Base-by-base conservation (phyloP, 2,329 filamentous ascomycete genomes). In the Stagonosporopsis cucurbitacearum region DNA sequence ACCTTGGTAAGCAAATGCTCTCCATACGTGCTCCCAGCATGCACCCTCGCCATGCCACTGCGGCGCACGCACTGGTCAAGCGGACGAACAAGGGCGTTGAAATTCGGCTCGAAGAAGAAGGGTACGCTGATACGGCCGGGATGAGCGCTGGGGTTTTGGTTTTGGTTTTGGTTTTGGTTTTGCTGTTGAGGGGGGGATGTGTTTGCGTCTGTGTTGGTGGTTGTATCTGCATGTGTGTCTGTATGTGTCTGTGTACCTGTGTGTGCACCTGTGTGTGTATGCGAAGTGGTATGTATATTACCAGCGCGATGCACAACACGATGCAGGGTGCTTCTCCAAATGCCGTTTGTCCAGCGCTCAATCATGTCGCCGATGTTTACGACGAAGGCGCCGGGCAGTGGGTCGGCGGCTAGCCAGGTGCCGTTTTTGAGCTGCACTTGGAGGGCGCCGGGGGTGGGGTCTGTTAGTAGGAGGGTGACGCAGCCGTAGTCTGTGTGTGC, bases 311-410 rank as follows among this genome's bases (percentile, higher is more conserved):
- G 79, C 3, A 82, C 70, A 9, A 82, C 80, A 4, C 79, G 66
- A 66, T 82, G 80, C 30, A 73, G 60, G 1, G 79, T 81, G 22
- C 68, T 74, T 56, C 75, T 74, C 70, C 77, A 80, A 40, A 73
- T 23, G 28, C 77, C 79, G 45, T 77, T 76, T 15, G 79, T 79
- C 77, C 77, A 79, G 39, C 76, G 65, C 67, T 80, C 75, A 57
- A 82, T 75, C 76, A 81, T 78, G 58, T 82, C 80, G 0, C 80
- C 80, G 41, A 82, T 78, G 58, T 82, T 82, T 6, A 82, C 78
- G 2, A 82, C 78, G 50, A 79, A 80, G 0, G 76, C 71, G 15
- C 77, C 79, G 2, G 73, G 69, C 0, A 80, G 67, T 0, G 79
- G 79, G 43, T 80, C 75, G 0, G 79, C 80, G 30, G 73, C 66